These are phyloP conservation scores for Rosa multiflora DNA, from an alignment of 306 rosid species.

Conservation along the genomic window DNA sequence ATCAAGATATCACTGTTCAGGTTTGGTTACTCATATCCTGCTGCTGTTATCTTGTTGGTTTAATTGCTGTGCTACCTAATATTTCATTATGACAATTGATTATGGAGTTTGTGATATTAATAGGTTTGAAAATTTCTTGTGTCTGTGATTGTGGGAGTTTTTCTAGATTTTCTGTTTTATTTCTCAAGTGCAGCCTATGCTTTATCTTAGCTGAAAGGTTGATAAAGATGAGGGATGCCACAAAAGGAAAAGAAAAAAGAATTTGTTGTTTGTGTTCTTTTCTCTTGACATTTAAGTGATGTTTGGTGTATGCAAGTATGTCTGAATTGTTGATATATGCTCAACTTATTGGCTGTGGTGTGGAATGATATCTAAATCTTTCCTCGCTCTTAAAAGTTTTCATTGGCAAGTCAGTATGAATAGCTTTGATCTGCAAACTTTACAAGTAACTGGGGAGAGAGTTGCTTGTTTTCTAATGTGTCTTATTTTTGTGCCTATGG, in stretches of 20 bases:
- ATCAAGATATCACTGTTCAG: slow-evolving; percentile 27
- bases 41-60: slow-evolving; percentile 29
- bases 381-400: background rate
- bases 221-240: background rate
- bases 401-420: background rate
- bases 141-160: slow-evolving; percentile 10
- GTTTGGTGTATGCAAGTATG: background rate
- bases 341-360: background rate
- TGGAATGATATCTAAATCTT: background rate
- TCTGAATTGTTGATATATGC: background rate
- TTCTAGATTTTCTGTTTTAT: slow-evolving; percentile 5
- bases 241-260: background rate
- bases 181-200: background rate
- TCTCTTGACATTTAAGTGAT: background rate
- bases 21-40: slow-evolving; percentile 21
- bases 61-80: slow-evolving; percentile 14
- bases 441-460: background rate
- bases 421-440: slow-evolving; percentile 1
- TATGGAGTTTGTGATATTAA: slow-evolving; percentile 27
- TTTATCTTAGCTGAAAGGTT: slow-evolving; percentile 2
- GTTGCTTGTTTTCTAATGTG: slow-evolving; percentile 7
- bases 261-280: background rate
- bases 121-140: slow-evolving; percentile 15
- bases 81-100: slow-evolving; percentile 27
- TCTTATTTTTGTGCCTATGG: background rate